phyloP scores from a whole-genome alignment of 1,139 yeast genomes.

The Kluyveromyces marxianus region DNA sequence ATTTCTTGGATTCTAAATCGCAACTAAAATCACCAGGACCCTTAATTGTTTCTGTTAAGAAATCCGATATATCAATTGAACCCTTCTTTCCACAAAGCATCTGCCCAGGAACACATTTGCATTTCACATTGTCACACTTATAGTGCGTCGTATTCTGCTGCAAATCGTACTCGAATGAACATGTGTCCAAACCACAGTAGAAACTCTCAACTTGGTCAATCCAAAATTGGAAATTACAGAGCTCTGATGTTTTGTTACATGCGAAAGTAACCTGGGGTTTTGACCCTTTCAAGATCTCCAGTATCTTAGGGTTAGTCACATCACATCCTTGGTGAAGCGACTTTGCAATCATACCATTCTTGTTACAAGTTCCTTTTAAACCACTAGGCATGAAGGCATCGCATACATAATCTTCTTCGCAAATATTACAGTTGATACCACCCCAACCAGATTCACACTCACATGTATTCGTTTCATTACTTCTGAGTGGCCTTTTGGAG shows the following conservation, averaged over 20 bases:
- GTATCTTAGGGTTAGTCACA: constrained; percentile 82
- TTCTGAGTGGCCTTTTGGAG: constrained; percentile 52
- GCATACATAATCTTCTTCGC: constrained; percentile 66
- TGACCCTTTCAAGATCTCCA: constrained; percentile 69
- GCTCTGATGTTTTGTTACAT: constrained; percentile 59
- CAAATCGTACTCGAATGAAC: constrained; percentile 62
- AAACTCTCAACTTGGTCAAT: constrained; percentile 83
- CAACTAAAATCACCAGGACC: constrained; percentile 95
- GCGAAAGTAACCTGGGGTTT: constrained; percentile 89
- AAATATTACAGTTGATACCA: constrained; percentile 88
- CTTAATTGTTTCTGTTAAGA: constrained; percentile 75
- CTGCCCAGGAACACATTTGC: constrained; percentile 84
- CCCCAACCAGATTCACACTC: constrained; percentile 80
- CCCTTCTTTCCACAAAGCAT: constrained; percentile 94
- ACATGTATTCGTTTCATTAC: constrained; percentile 45
- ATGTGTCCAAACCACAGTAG: constrained; percentile 70
- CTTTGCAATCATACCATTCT: constrained; percentile 78
- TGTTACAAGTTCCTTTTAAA: constrained; percentile 79
- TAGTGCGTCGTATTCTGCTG: constrained; percentile 64
- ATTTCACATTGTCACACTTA: constrained; percentile 65
- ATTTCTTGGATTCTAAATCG: constrained; percentile 50
- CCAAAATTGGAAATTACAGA: constrained; percentile 94
- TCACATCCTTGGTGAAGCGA: constrained; percentile 87
- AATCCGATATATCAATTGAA: constrained; percentile 89
- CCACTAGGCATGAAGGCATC: constrained; percentile 86